Evolutionary conservation across 441 rosid species (phyloP).

Genomic region (Populus hybrid): DNA sequence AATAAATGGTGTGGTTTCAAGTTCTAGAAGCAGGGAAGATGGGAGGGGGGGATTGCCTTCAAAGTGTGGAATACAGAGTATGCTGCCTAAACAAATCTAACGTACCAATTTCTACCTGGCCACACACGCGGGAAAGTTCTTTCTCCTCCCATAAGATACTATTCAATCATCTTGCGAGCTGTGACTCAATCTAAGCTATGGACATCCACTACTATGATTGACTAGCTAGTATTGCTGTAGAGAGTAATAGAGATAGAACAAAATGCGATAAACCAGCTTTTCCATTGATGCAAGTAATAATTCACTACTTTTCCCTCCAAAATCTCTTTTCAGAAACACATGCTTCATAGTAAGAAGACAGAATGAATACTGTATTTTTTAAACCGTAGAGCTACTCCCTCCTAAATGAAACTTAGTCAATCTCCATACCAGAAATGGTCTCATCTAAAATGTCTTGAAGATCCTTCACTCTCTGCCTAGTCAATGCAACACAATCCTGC

Average conservation of each 20-base stretch:
- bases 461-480: constrained; percentile 76
- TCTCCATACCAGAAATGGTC: constrained; percentile 61
- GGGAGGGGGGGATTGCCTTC: not conserved
- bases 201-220: not conserved
- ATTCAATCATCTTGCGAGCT: not conserved
- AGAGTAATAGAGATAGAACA: not conserved
- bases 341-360: not conserved
- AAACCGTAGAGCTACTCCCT: constrained; percentile 14
- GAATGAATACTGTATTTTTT: constrained; percentile 10
- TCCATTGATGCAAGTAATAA: constrained; percentile 15
- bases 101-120: constrained; percentile 3
- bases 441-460: constrained; percentile 63
- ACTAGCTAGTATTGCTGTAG: not conserved
- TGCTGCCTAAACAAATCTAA: not conserved
- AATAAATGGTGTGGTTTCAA: not conserved
- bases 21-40: not conserved
- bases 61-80: not conserved
- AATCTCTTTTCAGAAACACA: not conserved
- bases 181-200: not conserved
- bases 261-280: not conserved
- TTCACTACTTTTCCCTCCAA: not conserved
- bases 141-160: not conserved
- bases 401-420: constrained; percentile 34
- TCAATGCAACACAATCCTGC: constrained; percentile 81
- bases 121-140: not conserved